Conservation (phyloP, 2,329 filamentous ascomycete genomes). For the Microdochium paspali region DNA sequence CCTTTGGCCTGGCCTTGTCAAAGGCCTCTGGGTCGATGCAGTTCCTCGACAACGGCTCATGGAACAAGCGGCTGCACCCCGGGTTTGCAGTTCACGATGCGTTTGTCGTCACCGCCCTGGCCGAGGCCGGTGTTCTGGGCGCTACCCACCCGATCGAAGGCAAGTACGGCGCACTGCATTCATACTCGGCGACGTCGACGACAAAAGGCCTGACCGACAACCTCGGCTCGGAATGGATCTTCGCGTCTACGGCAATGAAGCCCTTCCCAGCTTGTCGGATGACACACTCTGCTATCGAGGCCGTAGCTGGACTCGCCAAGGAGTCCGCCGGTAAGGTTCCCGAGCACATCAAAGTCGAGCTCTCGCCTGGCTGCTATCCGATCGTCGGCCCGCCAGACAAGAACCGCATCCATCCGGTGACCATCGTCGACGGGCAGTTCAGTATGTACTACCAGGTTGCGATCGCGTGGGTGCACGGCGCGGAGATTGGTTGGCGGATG, state of each 20-base stretch:
- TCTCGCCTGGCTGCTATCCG: conserved; percentile 10
- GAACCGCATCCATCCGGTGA: conserved; percentile 15
- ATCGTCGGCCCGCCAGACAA: conserved; percentile 11
- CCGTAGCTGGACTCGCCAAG: conserved; percentile 8
- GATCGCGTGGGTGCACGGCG: conserved; percentile 13
- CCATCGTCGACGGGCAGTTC: conserved; percentile 17
- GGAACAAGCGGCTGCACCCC: conserved; percentile 18
- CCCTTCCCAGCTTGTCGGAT: conserved; percentile 15
- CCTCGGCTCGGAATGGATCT: conserved; percentile 13
- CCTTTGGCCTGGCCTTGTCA: conserved; percentile 14
- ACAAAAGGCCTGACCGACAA: conserved; percentile 7
- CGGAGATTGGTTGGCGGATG: conserved; percentile 12
- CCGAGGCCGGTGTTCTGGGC: conserved; percentile 13
- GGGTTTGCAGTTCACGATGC: conserved; percentile 18
- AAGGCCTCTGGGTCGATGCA: conserved; percentile 18
- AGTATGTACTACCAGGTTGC: conserved; percentile 19
- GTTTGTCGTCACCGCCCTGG: conserved; percentile 13
- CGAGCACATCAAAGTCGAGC: conserved; percentile 9
- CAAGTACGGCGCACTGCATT: conserved; percentile 11
- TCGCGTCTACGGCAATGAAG: conserved; percentile 13
- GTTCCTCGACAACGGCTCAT: conserved; percentile 17
- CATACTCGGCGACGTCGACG: conserved; percentile 9
- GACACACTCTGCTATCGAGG: conserved; percentile 17
- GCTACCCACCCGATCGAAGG: conserved; percentile 13
- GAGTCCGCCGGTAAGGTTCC: conserved; percentile 3